Evolutionary conservation across 257 asterid species (phyloP), one percentile per base, ranked within the genome.

Genomic region (Striga asiatica): DNA sequence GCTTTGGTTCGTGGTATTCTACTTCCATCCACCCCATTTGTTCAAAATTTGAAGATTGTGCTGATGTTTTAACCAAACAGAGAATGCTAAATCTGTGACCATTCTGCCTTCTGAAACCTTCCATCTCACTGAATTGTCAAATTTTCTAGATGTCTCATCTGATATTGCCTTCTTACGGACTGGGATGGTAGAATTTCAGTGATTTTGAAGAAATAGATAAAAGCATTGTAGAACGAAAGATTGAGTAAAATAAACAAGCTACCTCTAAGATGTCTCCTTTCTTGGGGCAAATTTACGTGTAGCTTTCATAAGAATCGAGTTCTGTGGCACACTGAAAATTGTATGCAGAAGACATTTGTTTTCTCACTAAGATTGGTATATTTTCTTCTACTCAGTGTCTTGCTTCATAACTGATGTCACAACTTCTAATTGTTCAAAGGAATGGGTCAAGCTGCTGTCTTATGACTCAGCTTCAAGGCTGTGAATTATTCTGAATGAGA

Each of bases 401-500:
- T 49, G 18, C 12, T 21, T 64, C 13, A 16, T 52, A 13, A 29
- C 8, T 54, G 23, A 48, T 61, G 48, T 34, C 17, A 34, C 11
- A 24, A 56, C 17, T 24, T 23, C 21, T 24, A 20, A n/a, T 14
- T 49, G 31, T 42, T 29, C 21, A 66, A 80, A 51, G 78, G n/a
- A 75, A 62, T 67, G 66, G 67, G 70, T 76, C 54, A 66, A 55
- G n/a, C 45, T 67, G 45, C 32, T 42, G 45, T 28, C 50, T 21
- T 54, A 13, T 31, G 16, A 54, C 45, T 66, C 25, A 70, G 50
- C 54, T 50, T 63, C 21, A 56, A 58, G 54, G 66, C 35, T 13
- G 29, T 69, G 57, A 60, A 67, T 60, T 56, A 65, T 70, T 67
- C 70, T 66, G 62, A 37, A 67, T 63, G 76, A 66, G 71, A 67